Evolutionary conservation across 139 green algal species (phyloP), one percentile per base, ranked within the genome.

Genomic region (Axilococcus clingmanii): DNA sequence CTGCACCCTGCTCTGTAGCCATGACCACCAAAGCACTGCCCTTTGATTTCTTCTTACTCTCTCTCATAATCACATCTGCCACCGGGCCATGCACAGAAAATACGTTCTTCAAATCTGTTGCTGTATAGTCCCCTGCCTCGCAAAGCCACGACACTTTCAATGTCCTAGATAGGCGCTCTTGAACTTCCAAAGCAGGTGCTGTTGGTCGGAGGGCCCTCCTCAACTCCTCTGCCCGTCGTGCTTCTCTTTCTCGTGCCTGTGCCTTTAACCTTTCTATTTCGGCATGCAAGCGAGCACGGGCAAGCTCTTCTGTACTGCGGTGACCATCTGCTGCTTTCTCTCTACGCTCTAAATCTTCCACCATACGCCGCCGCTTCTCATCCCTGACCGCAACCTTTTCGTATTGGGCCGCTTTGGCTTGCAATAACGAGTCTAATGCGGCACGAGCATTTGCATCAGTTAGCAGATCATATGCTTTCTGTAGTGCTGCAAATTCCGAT

Each of bases 401-500:
- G 27, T 50, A 48, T 23, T 74, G 73, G 24, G 52, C 52, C 14
- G 42, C 44, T 11, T 11, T 20, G 12, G 9, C 40, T 16, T 59
- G 68, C 9, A 86, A 34, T 22, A 76, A 63, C 20, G 75, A 66
- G 40, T 95, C 80, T 17, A 88, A 66, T 0, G 86, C 87, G 0
- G 56, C 72, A 2, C 75, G 53, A 1, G 82, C 84, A 4, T 60
- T 48, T 11, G 61, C 63, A 55, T 95, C 86, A 5, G 49, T 51
- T 12, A 95, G 72, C 15, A 94, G 35, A 5, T 85, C 75, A 35
- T 92, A 95, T 0, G 87, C 86, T 53, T 75, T 77, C 51, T 95
- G 78, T n/a, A 95, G 41, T 36, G 59, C 48, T 11, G 61, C 52
- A 48, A 95, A 95, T 64, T 94, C 84, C 34, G 66, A 59, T 4